A percentile compares a stretch with the other conserved stretches of the same genome.
Evolutionary conservation across 75 land plant species (phyloP).

Genomic region (Cupressus sempervirens): DNA sequence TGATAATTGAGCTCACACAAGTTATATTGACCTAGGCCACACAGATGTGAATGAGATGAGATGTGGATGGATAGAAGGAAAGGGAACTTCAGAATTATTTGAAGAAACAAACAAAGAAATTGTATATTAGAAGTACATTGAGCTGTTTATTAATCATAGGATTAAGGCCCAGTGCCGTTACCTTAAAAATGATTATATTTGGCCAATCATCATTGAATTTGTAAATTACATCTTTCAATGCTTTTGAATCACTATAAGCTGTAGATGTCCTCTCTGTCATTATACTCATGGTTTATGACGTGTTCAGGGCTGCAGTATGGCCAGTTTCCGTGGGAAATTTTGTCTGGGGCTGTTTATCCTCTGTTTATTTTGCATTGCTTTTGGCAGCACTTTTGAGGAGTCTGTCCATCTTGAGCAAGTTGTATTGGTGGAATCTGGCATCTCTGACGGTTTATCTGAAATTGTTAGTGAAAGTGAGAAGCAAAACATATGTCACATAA

Average conservation of each 20-base stretch:
- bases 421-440: constrained; percentile 4
- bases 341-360: constrained; percentile 7
- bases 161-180: background rate
- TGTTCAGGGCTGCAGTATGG: constrained; percentile 6
- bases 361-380: background rate
- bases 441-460: background rate
- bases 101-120: background rate
- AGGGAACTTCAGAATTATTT: background rate
- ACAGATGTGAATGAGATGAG: background rate
- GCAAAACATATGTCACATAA: background rate
- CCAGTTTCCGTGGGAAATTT: constrained; percentile 11
- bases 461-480: background rate
- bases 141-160: constrained; percentile 1
- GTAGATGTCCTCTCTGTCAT: background rate
- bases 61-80: background rate
- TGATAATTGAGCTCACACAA: background rate
- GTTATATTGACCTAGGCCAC: background rate
- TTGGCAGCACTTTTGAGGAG: background rate
- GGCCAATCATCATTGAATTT: background rate
- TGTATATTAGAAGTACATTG: background rate
- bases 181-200: background rate
- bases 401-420: constrained; percentile 1
- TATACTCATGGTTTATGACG: constrained; percentile 13
- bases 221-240: background rate
- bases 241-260: background rate